Evolutionary conservation across 2,329 filamentous ascomycete species (phyloP), one percentile per base, ranked within the genome.

Genomic region (Cladophialophora psammophila): DNA sequence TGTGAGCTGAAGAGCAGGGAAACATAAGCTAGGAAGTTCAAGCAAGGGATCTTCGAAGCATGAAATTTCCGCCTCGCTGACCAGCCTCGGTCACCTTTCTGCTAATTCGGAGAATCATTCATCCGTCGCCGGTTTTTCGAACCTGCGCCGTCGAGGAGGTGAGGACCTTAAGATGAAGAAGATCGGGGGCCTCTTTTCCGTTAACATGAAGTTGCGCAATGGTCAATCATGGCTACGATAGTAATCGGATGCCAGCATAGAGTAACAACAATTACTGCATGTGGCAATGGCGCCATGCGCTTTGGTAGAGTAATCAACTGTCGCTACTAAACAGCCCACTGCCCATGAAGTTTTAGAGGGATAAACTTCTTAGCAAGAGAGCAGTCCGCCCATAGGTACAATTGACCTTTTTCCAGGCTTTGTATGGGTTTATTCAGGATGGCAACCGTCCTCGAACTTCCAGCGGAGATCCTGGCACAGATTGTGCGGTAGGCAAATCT

Each of bases 381-480:
- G 20, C 12, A 50, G 9, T 9, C 45, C 9, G 9, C 20, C n/a
- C 45, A 6, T 35, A 20, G 32, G 20, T 26, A 20, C 26, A 35
- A 9, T 50, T 31, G 10, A 5, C 13, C 15, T 42, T 36, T 9
- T 60, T 12, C 2, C 8, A 12, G 45, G 18, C 34, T 31, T 32
- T 9, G n/a, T n/a, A 13, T 8, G 38, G 34, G 10, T 18, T 34
- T 50, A 13, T 31, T 36, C 48, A 52, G 8, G 10, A 68, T 63
- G 59, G 18, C 57, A 8, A 36, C 48, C 12, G 36, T 69, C 10
- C 13, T 35, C 8, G 52, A 64, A 5, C 64, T 69, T 32, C 67
- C 67, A 20, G 18, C 50, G 5, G 67, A 69, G 60, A 54, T 66
- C 8, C 18, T 66, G 26, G 50, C 62, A 5, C 64, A 64, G 50